Evolutionary conservation across 139 green algal species (phyloP).

Genomic region (Chlorella sp.): DNA sequence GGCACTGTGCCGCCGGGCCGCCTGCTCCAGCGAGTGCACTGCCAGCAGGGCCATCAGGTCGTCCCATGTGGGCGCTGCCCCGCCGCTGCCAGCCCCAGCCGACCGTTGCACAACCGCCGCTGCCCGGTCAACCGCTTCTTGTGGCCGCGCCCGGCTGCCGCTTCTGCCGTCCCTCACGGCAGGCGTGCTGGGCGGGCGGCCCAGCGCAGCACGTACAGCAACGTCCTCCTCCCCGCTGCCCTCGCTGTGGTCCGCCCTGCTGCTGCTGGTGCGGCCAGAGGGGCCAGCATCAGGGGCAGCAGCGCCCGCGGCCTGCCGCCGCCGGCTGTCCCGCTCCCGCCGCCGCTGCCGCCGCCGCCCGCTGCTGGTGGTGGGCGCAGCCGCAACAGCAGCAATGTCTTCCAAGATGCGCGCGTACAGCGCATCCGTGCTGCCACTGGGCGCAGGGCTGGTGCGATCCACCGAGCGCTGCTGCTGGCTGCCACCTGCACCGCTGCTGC

Average conservation of each 20-base stretch:
- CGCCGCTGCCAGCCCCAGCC: neutral
- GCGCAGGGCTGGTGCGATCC: too few relatives aligned
- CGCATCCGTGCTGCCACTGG: too few relatives aligned
- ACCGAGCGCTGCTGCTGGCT: too few relatives aligned
- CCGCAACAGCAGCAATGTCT: conserved; percentile 9
- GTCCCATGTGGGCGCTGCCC: neutral
- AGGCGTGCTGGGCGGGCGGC: neutral
- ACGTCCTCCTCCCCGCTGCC: neutral
- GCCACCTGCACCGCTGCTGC: too few relatives aligned
- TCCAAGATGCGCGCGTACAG: conserved; percentile 7
- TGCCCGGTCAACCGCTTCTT: neutral
- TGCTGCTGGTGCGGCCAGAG: neutral
- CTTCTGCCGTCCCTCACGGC: neutral
- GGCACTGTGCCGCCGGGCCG: neutral
- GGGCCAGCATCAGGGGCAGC: neutral
- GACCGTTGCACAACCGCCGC: neutral
- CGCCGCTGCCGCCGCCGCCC: neutral
- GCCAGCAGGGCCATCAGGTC: conserved; percentile 3
- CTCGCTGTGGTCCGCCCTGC: neutral
- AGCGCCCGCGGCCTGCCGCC: neutral
- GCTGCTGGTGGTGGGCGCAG: conserved; percentile 9
- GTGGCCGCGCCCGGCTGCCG: neutral
- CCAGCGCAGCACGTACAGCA: neutral
- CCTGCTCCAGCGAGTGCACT: conserved; percentile 1
- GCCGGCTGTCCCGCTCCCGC: neutral